phyloP scores from a whole-genome alignment of 1,284 basidiomycete genomes.

The Trametes pubescens region DNA sequence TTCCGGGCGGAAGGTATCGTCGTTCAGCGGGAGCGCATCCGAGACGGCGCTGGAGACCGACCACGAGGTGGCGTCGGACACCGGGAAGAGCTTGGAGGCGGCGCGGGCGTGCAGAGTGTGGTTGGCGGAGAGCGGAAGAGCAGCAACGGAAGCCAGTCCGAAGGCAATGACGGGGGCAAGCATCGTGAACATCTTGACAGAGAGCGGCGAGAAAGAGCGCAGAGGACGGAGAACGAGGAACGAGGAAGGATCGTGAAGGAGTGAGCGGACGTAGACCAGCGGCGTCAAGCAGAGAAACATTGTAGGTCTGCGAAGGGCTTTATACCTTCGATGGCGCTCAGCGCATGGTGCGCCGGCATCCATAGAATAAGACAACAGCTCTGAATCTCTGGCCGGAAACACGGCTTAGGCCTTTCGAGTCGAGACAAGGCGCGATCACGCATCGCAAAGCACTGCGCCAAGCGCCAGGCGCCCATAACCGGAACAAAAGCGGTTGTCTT shows the following conservation, averaged over 20 bases:
- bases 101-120: constrained; percentile 14
- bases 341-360: not conserved
- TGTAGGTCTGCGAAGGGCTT: not conserved
- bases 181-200: constrained; percentile 20
- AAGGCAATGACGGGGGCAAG: constrained; percentile 25
- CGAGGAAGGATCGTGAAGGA: not conserved
- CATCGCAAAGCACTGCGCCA: not conserved
- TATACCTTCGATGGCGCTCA: constrained; percentile 13
- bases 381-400: not conserved
- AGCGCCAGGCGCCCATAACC: constrained; percentile 4
- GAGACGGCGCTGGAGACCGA: constrained; percentile 46
- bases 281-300: constrained; percentile 30
- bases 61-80: constrained; percentile 48
- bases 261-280: constrained; percentile 26
- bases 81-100: constrained; percentile 52
- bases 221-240: constrained; percentile 5
- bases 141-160: constrained; percentile 31
- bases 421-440: constrained; percentile 2
- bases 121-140: constrained; percentile 23
- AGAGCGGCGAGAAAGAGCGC: not conserved
- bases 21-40: constrained; percentile 49
- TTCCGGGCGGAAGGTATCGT: constrained; percentile 52
- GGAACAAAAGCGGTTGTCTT: constrained; percentile 14
- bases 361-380: not conserved
- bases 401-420: not conserved